Evolutionary conservation across 768 basidiomycete genomes (phyloP).

Genomic region (Lyophyllum shimeji): DNA sequence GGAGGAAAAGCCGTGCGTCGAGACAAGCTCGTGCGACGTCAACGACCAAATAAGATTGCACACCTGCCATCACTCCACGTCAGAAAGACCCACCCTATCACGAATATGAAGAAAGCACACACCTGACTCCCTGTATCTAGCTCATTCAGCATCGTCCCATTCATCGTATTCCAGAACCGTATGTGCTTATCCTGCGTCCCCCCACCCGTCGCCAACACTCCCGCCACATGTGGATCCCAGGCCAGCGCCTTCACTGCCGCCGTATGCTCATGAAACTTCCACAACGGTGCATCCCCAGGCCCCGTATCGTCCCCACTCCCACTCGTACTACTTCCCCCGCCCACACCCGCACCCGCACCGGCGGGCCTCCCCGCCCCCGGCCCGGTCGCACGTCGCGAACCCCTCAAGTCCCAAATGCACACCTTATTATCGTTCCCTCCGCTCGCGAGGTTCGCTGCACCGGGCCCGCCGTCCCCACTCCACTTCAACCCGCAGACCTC

Average conservation of each 20-base stretch:
- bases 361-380: constrained; percentile 23
- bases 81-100: constrained; percentile 13
- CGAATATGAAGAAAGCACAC: constrained; percentile 23
- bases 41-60: constrained; percentile 97
- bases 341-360: constrained; percentile 16
- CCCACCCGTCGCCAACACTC: constrained; percentile 90
- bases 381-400: constrained; percentile 28
- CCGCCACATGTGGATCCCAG: constrained; percentile 94
- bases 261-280: constrained; percentile 95
- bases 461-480: constrained; percentile 55
- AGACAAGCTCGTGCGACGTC: constrained; percentile 96
- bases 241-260: constrained; percentile 98
- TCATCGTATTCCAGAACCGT: constrained; percentile 93
- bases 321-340: too few species aligned
- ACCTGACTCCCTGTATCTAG: constrained; percentile 97
- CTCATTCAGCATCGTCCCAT: constrained; percentile 81
- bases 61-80: constrained; percentile 49
- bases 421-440: constrained; percentile 99
- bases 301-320: constrained; percentile 25
- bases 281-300: constrained; percentile 66
- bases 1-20: constrained; percentile 95
- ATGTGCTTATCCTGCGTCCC: constrained; percentile 99
- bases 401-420: constrained; percentile 92
- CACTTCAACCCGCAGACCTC: constrained; percentile 97
- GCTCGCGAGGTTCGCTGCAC: constrained; percentile 69